These are phyloP conservation scores for Dactylellina haptotyla DNA, from an alignment of 2,329 filamentous ascomycete genomes.

Conservation along the genomic window DNA sequence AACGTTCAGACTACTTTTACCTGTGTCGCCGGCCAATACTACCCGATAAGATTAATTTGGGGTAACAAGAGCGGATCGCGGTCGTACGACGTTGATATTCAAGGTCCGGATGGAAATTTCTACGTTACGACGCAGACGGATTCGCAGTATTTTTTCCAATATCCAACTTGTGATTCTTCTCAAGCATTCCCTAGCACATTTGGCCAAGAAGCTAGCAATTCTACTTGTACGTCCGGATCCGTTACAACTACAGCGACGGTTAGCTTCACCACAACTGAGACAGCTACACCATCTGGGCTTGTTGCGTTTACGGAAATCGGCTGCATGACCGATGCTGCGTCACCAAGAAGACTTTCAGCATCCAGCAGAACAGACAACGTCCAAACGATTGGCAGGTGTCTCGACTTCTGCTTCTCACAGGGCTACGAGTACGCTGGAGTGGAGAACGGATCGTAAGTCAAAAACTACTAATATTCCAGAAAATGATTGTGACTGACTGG, in stretches of 20 bases:
- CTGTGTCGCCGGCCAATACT: neutral
- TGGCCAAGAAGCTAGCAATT: neutral
- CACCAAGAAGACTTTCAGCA: neutral
- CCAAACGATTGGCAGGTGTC: neutral
- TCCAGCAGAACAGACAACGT: neutral
- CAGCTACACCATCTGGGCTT: neutral
- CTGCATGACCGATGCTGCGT: neutral
- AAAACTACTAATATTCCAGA: neutral
- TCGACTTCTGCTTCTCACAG: neutral
- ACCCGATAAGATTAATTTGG: neutral
- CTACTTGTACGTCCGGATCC: neutral
- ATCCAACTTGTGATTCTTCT: neutral
- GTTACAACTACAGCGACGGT: neutral
- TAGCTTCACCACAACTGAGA: neutral
- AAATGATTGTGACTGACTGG: neutral
- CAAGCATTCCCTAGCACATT: neutral
- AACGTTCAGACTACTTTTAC: neutral
- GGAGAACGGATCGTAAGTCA: neutral
- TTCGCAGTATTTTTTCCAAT: neutral
- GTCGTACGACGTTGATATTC: neutral
- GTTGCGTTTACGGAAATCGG: neutral
- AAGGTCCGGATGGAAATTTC: neutral
- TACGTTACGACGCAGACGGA: neutral
- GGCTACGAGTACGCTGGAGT: neutral
- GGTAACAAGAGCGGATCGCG: neutral